A percentile compares a stretch with the other conserved stretches of the same genome.
These are phyloP conservation scores for Orychophragmus violaceus DNA, from an alignment of 345 rosid species.

Conservation along the genomic window DNA sequence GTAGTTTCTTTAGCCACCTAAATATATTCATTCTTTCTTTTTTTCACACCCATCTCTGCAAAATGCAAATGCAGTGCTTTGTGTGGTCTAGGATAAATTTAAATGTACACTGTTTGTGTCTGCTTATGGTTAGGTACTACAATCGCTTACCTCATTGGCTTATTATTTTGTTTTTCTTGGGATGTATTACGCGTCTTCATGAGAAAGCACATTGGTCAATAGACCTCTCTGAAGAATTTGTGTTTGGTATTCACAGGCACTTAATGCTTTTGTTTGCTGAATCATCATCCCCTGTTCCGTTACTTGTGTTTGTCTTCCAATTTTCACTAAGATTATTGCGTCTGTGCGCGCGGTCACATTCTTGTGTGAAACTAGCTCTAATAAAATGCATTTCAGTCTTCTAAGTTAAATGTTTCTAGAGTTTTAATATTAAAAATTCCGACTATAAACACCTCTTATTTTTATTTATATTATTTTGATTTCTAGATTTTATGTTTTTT, in stretches of 20 bases:
- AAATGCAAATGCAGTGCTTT: not conserved
- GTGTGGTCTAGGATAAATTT: not conserved
- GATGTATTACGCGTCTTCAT: not conserved
- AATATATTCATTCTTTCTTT: not conserved
- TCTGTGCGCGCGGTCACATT: constrained; percentile 7
- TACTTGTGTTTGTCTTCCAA: constrained; percentile 15
- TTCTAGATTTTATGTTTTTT: too few relatives aligned
- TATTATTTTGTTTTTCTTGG: constrained; percentile 8
- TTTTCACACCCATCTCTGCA: not conserved
- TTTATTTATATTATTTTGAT: too few relatives aligned
- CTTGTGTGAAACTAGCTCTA: not conserved
- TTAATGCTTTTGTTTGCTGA: constrained; percentile 5
- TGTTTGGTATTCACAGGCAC: constrained; percentile 20
- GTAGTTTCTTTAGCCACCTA: not conserved
- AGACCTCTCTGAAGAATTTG: not conserved
- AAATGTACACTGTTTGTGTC: constrained; percentile 4
- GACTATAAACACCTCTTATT: too few relatives aligned
- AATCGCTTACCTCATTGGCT: constrained; percentile 13
- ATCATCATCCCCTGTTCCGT: constrained; percentile 12
- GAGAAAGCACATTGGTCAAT: not conserved
- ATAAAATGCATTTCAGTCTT: not conserved
- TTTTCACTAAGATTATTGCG: constrained; percentile 5
- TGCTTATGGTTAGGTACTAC: constrained; percentile 15
- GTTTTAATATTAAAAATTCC: too few relatives aligned
- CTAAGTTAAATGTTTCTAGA: too few relatives aligned